Conservation (phyloP, 225 moss, liverwort and hornwort genomes). For the Bryum argenteum region DNA sequence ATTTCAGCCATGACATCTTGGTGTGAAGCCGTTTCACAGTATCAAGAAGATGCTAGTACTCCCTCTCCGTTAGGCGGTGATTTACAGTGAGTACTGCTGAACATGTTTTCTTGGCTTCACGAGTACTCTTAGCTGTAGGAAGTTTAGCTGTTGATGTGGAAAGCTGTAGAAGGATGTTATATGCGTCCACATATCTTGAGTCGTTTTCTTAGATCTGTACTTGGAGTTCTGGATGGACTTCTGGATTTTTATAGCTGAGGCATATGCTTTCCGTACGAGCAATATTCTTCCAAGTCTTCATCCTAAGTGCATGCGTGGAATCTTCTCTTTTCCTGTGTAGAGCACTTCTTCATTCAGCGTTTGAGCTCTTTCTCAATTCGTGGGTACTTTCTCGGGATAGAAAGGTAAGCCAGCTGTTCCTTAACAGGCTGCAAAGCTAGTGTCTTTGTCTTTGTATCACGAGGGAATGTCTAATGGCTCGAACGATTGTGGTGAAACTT, state of each 20-base stretch:
- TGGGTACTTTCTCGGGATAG: constrained; percentile 88
- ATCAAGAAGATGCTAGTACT: constrained; percentile 72
- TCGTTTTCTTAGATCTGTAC: constrained; percentile 1
- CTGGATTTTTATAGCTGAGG: constrained; percentile 10
- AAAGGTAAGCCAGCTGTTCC: constrained; percentile 39
- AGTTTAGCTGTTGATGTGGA: constrained; percentile 20
- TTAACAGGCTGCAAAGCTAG: constrained; percentile 25
- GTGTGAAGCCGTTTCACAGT: constrained; percentile 90
- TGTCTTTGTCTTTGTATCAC: constrained; percentile 1
- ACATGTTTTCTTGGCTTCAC: constrained; percentile 17
- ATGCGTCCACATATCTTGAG: neutral
- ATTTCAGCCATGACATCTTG: constrained; percentile 88
- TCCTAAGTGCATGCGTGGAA: constrained; percentile 13
- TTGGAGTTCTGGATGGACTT: constrained; percentile 15
- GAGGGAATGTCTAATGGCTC: neutral
- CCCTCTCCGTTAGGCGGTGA: constrained; percentile 64
- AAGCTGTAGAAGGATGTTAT: neutral
- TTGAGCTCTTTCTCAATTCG: constrained; percentile 85
- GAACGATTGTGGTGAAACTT: constrained; percentile 1
- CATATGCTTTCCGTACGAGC: constrained; percentile 22
- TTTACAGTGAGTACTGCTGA: constrained; percentile 70
- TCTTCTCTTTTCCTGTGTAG: constrained; percentile 46
- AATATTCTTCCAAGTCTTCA: constrained; percentile 15
- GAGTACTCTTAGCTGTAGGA: constrained; percentile 5
- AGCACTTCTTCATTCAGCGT: constrained; percentile 91